Conservation (phyloP, 2,329 filamentous ascomycete genomes). For the Apiospora koreana region DNA sequence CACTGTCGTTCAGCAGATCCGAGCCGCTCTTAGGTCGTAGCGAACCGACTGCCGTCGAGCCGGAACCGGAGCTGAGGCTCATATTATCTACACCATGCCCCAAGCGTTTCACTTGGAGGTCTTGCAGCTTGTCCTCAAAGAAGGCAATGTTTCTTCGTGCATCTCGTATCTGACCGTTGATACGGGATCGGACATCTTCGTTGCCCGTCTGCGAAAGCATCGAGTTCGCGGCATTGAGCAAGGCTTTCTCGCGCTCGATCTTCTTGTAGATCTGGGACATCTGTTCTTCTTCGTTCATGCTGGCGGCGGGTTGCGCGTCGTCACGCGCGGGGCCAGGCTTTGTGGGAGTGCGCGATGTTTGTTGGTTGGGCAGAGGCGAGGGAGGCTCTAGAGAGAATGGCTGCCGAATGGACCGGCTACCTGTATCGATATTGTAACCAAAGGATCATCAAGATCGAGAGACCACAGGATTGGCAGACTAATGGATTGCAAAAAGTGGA, state of each 20-base stretch:
- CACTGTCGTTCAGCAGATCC: slow-evolving; percentile 45
- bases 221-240: slow-evolving; percentile 90
- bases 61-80: slow-evolving; percentile 59
- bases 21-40: slow-evolving; percentile 44
- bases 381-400: not conserved
- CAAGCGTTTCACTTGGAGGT: slow-evolving; percentile 81
- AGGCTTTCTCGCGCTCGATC: slow-evolving; percentile 95
- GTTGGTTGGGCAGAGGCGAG: slow-evolving; percentile 1
- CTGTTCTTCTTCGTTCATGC: slow-evolving; percentile 65
- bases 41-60: slow-evolving; percentile 38
- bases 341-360: slow-evolving; percentile 1
- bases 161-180: slow-evolving; percentile 94
- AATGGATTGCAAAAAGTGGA: slow-evolving; percentile 5
- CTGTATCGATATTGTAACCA: not conserved
- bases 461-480: slow-evolving; percentile 1
- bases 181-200: slow-evolving; percentile 81
- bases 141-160: slow-evolving; percentile 92
- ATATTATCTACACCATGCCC: slow-evolving; percentile 68
- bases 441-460: slow-evolving; percentile 2
- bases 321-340: slow-evolving; percentile 35
- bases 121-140: slow-evolving; percentile 87
- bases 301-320: slow-evolving; percentile 41
- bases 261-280: slow-evolving; percentile 87
- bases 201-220: slow-evolving; percentile 98
- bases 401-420: not conserved